Base-by-base conservation (phyloP, 164 flowering plant species). In the Kalanchoe fedtschenkoi region DNA sequence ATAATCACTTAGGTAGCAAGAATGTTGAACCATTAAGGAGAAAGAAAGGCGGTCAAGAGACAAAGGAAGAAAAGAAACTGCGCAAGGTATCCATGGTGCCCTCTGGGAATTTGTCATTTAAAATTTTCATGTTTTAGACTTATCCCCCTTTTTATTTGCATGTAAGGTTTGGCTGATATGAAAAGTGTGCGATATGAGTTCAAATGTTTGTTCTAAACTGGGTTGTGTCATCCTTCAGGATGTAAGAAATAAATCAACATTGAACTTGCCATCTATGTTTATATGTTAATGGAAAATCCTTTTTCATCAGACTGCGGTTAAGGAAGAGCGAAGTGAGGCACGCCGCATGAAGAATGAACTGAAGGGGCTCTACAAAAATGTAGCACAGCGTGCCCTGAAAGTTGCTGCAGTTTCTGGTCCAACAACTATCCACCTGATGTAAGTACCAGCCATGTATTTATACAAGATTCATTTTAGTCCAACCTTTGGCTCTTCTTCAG, bases 21-120 rank as follows among this genome's bases (percentile, higher is more conserved):
- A 73, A 43, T 55, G 43, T 61, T 32, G 80, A 83, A 59, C 72
- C 39, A 59, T 67, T 5, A 10, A 80, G 69, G 69, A 77, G 77
- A 74, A 89, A 72, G 70, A 76, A 68, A 59, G 78, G 67, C 60
- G 80, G 83, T 17, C 86, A 74, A 65, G 98, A 89, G 75, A 71
- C 96, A 10, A 89, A 86, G 73, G 96, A 89, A 69, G 96, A 92
- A 72, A 92, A 89, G 87, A 92, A 88, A 78, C 95, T 87, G 70
- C 68, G 96, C 32, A 93, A 88, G 97, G 98, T 93, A 82, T 65
- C 0, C 60, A n/a, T 8, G 16, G 6, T 29, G 19, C 22, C 9
- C 10, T 56, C 21, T 24, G 33, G 6, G 17, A 1, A 13, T 15
- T 42, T 2, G 14, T 42, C n/a, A 19, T 42, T 42, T 42, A 42